Conservation (phyloP, 371 early-diverging fungal species). For the Vairimorpha necatrix region DNA sequence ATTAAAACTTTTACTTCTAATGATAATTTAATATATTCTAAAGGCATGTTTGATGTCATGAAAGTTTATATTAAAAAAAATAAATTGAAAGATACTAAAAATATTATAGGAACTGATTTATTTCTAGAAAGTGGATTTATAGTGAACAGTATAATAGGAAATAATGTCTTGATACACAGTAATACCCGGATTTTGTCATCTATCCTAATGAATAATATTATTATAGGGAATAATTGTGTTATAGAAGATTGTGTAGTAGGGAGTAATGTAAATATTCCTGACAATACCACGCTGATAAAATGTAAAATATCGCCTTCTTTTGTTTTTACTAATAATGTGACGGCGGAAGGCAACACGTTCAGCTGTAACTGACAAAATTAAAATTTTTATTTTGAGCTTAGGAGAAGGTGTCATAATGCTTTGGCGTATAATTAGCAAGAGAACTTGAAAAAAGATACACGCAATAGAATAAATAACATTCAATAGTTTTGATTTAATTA, state of each 20-base stretch:
- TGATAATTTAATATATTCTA: background rate
- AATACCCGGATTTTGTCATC: slow-evolving; percentile 19
- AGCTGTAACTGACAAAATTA: background rate
- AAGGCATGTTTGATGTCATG: slow-evolving; percentile 18
- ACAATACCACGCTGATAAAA: slow-evolving; percentile 17
- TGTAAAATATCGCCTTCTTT: slow-evolving; percentile 35
- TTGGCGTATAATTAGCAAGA: too few relatives aligned
- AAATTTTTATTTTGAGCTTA: too few relatives aligned
- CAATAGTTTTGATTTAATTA: too few relatives aligned
- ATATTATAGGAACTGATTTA: slow-evolving; percentile 13
- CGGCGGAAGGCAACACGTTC: background rate
- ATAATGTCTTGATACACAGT: slow-evolving; percentile 5
- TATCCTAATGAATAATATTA: slow-evolving; percentile 30
- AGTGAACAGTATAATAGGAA: slow-evolving; percentile 37
- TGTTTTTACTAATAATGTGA: slow-evolving; percentile 10
- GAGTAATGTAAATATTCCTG: slow-evolving; percentile 24
- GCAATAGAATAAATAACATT: too few relatives aligned
- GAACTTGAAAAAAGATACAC: too few relatives aligned
- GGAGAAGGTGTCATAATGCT: too few relatives aligned
- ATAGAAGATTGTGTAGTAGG: slow-evolving; percentile 35
- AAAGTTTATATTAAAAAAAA: slow-evolving; percentile 27
- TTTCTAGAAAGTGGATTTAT: background rate
- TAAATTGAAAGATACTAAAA: slow-evolving; percentile 27
- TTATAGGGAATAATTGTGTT: slow-evolving; percentile 22
- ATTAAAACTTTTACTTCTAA: background rate